Conservation (phyloP, 495 filamentous ascomycete species). For the Penicillium atrosanguineum region DNA sequence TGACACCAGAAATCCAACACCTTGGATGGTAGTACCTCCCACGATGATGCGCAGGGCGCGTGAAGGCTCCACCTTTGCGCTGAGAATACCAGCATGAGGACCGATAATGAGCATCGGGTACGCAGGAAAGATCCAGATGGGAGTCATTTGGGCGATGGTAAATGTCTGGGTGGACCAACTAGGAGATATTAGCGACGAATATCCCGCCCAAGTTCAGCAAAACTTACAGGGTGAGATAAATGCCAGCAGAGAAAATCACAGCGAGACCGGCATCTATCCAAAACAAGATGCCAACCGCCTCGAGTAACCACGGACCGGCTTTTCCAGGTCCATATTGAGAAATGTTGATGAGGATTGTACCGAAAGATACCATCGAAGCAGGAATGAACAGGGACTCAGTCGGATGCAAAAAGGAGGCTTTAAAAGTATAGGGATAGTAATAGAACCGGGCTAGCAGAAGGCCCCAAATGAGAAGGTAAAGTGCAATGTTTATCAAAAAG, state of each 20-base stretch:
- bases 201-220: not conserved
- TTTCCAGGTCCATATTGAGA: constrained; percentile 72
- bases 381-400: constrained; percentile 80
- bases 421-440: constrained; percentile 68
- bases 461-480: constrained; percentile 68
- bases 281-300: constrained; percentile 62
- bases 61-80: constrained; percentile 44
- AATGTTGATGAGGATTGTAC: constrained; percentile 75
- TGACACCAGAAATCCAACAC: constrained; percentile 80
- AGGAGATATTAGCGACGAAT: constrained; percentile 13
- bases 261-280: constrained; percentile 72
- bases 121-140: constrained; percentile 88
- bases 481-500: constrained; percentile 70
- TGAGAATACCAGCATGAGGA: constrained; percentile 68
- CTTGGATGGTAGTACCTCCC: constrained; percentile 71
- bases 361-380: constrained; percentile 66
- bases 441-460: constrained; percentile 70
- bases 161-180: constrained; percentile 73
- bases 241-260: constrained; percentile 58
- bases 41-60: constrained; percentile 62
- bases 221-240: constrained; percentile 69
- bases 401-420: constrained; percentile 70
- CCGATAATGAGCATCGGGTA: constrained; percentile 82
- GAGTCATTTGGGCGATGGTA: constrained; percentile 84
- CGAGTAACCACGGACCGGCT: constrained; percentile 65